Evolutionary conservation across 1,284 basidiomycete genomes (phyloP).

Genomic region (Salmacisia buchloeana): DNA sequence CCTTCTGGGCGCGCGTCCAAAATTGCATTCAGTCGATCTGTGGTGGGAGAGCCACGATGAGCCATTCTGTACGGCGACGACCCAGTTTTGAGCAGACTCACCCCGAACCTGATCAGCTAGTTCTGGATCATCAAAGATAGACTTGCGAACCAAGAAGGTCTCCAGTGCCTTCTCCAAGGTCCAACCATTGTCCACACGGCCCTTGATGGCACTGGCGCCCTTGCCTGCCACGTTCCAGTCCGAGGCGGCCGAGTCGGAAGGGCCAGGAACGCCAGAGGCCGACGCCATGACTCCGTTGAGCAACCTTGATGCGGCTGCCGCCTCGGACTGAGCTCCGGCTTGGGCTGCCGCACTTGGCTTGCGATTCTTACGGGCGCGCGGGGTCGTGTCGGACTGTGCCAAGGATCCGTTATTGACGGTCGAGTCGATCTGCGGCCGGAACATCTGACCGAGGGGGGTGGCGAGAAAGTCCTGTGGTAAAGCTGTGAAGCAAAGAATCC

Average conservation of each 20-base stretch:
- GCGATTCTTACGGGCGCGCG: not conserved
- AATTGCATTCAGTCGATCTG: not conserved
- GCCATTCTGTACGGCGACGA: not conserved
- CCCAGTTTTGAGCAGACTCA: not conserved
- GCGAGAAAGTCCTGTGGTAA: constrained; percentile 76
- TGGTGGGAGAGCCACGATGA: not conserved
- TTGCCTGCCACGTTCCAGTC: not conserved
- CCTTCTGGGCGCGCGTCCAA: not conserved
- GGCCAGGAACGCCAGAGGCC: not conserved
- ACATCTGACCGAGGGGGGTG: constrained; percentile 78
- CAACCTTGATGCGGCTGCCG: not conserved
- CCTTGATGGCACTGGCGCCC: not conserved
- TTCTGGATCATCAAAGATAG: not conserved
- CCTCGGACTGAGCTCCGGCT: not conserved
- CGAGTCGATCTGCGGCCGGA: constrained; percentile 78
- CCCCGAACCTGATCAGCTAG: not conserved
- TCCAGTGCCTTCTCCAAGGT: not conserved
- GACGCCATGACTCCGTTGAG: not conserved
- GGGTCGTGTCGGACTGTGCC: not conserved
- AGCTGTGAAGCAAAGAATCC: constrained; percentile 13
- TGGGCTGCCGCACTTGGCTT: not conserved
- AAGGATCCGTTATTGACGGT: constrained; percentile 62
- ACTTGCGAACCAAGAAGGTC: not conserved
- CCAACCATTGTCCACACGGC: not conserved
- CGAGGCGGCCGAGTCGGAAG: too few species aligned